Evolutionary conservation across 164 flowering plant species (phyloP), one percentile per base, ranked within the genome.

Genomic region (Aristolochia californica): DNA sequence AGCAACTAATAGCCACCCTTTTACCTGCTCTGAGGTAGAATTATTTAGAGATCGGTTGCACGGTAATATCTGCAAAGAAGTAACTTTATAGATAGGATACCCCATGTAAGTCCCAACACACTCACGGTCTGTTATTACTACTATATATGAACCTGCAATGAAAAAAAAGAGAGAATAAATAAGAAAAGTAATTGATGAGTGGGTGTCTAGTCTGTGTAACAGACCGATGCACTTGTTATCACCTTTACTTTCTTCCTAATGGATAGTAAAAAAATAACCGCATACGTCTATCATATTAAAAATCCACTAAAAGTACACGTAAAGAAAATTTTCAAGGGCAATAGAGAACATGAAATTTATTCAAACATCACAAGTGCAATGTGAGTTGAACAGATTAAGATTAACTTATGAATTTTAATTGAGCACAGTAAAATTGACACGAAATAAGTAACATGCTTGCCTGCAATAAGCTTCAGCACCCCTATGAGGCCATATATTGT

Each of bases 81-180:
- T 57, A 55, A 84, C 77, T 74, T 75, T 94, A 74, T 60, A 90
- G 57, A 90, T 83, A 22, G 96, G 87, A 77, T 84, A 80, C 28
- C 97, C 97, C 86, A 88, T 56, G 70, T 88, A 88, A 44, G 87
- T 78, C 51, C 99, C 99, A 68, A 82, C 85, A 73, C 81, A 71
- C 73, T 90, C 84, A 56, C 85, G 80, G 23, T 78, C 93, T 4
- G 86, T 79, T 63, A 94, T 82, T 53, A 80, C 93, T 14, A 88
- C 49, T 40, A 90, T 62, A 72, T 90, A 94, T 58, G 90, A 82
- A 22, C 99, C 99, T 94, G 48, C 44, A 45, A 49, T 34, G 52
- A 34, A 16, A 52, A 52, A 8, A 38, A 30, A 17, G 24, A 34
- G 5, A 7, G 40, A 12, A 15, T 10, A 51, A 14, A 50, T 15